Evolutionary conservation across 495 filamentous ascomycete genomes (phyloP).

Genomic region (Astrocystis sublimbata): DNA sequence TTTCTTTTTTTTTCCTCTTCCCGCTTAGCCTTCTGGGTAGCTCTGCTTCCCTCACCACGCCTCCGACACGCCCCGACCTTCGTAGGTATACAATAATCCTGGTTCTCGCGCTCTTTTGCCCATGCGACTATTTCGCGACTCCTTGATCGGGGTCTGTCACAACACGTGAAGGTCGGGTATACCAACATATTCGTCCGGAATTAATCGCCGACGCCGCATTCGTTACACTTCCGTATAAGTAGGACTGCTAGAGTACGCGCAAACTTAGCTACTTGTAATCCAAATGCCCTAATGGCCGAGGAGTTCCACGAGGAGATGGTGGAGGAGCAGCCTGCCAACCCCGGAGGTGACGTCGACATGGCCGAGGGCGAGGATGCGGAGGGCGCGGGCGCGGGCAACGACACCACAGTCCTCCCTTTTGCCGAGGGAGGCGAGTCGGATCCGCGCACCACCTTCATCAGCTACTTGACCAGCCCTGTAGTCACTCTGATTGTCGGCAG

Average conservation of each 20-base stretch:
- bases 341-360: slow-evolving; percentile 54
- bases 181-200: neutral
- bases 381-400: slow-evolving; percentile 23
- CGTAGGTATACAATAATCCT: too few relatives aligned
- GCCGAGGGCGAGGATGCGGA: slow-evolving; percentile 38
- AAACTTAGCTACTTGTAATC: neutral
- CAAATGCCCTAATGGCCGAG: slow-evolving; percentile 36
- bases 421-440: slow-evolving; percentile 44
- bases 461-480: slow-evolving; percentile 75
- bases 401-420: slow-evolving; percentile 39
- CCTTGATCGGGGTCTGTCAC: neutral
- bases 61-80: too few relatives aligned
- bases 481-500: slow-evolving; percentile 73
- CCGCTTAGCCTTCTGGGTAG: too few relatives aligned
- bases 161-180: neutral
- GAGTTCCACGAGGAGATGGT: slow-evolving; percentile 39
- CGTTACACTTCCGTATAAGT: neutral
- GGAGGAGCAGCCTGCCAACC: slow-evolving; percentile 40
- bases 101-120: neutral
- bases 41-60: neutral
- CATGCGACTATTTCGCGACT: neutral
- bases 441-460: slow-evolving; percentile 47
- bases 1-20: neutral
- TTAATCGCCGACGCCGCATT: neutral
- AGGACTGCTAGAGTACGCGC: neutral